These are phyloP conservation scores for Haematococcus sp. DNA, from an alignment of 139 green algal genomes.

Conservation along the genomic window DNA sequence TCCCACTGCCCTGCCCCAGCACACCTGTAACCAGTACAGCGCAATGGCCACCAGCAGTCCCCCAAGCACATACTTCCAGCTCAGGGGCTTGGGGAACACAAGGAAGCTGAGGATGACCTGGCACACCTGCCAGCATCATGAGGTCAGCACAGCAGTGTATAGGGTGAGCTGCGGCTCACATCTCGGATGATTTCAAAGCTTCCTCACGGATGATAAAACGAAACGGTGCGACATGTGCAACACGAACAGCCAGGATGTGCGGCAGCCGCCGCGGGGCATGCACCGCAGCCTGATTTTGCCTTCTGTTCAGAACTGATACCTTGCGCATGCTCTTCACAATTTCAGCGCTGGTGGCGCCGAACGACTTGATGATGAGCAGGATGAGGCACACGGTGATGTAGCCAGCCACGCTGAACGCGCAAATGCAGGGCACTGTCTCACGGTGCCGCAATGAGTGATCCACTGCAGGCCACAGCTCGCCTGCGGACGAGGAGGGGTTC, in stretches of 20 bases:
- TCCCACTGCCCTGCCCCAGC: no score
- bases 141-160: neutral
- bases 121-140: conserved; percentile 22
- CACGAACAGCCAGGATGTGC: no score
- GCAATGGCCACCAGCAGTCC: conserved; percentile 29
- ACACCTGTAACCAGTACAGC: conserved; percentile 29
- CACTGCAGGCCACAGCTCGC: conserved; percentile 36
- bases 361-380: conserved; percentile 63
- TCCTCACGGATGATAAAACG: no score
- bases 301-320: no score
- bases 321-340: conserved; percentile 65
- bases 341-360: conserved; percentile 61
- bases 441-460: conserved; percentile 40
- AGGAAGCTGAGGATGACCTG: conserved; percentile 53
- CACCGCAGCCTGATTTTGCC: no score
- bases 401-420: conserved; percentile 50
- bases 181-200: no score
- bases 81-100: conserved; percentile 61
- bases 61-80: conserved; percentile 57
- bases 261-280: neutral
- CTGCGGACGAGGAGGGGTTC: conserved; percentile 9
- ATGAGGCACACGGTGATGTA: conserved; percentile 63
- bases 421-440: conserved; percentile 44
- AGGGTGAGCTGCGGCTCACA: no score
- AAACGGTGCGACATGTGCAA: no score